Conservation (phyloP, 495 filamentous ascomycete species). For the Penicillium antarcticum region DNA sequence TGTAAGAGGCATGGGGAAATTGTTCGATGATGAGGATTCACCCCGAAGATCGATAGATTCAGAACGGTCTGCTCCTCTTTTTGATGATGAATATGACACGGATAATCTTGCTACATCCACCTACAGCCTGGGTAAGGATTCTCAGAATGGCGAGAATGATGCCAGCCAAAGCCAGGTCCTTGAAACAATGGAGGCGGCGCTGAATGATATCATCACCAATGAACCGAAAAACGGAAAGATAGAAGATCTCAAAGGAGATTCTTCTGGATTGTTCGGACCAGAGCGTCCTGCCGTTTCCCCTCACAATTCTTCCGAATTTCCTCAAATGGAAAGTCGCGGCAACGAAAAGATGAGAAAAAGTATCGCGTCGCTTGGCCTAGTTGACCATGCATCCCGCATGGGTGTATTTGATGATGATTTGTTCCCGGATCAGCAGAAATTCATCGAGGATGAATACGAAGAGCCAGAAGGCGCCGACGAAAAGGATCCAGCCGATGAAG, state of each 20-base stretch:
- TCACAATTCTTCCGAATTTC: conserved; percentile 55
- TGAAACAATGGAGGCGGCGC: conserved; percentile 87
- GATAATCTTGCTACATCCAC: conserved; percentile 60
- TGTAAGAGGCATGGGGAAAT: conserved; percentile 38
- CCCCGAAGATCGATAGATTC: conserved; percentile 57
- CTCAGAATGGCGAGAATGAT: conserved; percentile 44
- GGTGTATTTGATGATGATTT: conserved; percentile 95
- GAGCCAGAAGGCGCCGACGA: conserved; percentile 60
- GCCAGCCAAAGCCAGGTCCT: conserved; percentile 59
- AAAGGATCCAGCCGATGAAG: conserved; percentile 69
- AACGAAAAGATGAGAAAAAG: conserved; percentile 69
- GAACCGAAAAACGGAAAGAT: conserved; percentile 60
- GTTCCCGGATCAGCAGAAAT: conserved; percentile 86
- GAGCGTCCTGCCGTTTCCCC: conserved; percentile 47
- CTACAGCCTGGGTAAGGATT: conserved; percentile 52
- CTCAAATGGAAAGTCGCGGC: conserved; percentile 33
- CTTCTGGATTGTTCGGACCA: conserved; percentile 34
- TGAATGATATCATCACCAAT: conserved; percentile 93
- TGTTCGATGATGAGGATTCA: conserved; percentile 46
- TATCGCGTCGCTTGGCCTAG: conserved; percentile 84
- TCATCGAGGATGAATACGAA: conserved; percentile 79
- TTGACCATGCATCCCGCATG: conserved; percentile 73
- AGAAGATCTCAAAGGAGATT: conserved; percentile 57
- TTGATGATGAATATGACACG: conserved; percentile 65
- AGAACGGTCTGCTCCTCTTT: conserved; percentile 51